Base-by-base conservation (phyloP, 768 basidiomycete species). In the Cyathus striatus region DNA sequence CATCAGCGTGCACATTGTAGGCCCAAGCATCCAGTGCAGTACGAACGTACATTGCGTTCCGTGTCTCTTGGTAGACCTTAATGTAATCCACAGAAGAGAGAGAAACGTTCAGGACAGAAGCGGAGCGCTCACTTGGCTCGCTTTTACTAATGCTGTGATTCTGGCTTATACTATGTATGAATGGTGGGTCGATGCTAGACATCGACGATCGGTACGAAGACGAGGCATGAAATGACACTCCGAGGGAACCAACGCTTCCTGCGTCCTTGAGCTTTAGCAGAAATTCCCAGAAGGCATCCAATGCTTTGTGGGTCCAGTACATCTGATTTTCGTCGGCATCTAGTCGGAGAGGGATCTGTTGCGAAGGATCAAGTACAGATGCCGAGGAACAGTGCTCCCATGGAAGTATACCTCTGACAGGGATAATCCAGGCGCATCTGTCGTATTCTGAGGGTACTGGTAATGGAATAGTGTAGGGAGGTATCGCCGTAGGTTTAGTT, bases 1-100 rank as follows among this genome's bases (percentile, higher is more conserved):
- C 27, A 16, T 30, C 27, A 10, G 27, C 16, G n/a, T n/a, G n/a
- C 27, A 30, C 27, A 24, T 54, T 45, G 50, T 68, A 75, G 18
- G 52, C 53, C 71, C 80, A 82, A 12, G 69, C 64, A 53, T 80
- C 72, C 35, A 83, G 57, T 23, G 76, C 49, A 43, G 63, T 70
- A 35, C 81, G 68, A 12, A 83, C 55, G 46, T 62, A 58, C 57
- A 79, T 67, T 5, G 76, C 66, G 48, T 68, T 62, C 26, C 55
- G 47, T 23, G 70, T 66, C 48, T 81, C 78, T 51, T 81, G 79
- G 55, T 79, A 80, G 24, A 83, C 57, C 55, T 78, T 80, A 62
- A 83, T 72, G 49, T 75, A 64, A 51, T 82, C 79, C 34, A 64
- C 53, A 6, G 44, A 44, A 26, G 61, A 60, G 38, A 73, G 42